Conservation (phyloP, 495 filamentous ascomycete species). For the Opeltia flavorubescens region DNA sequence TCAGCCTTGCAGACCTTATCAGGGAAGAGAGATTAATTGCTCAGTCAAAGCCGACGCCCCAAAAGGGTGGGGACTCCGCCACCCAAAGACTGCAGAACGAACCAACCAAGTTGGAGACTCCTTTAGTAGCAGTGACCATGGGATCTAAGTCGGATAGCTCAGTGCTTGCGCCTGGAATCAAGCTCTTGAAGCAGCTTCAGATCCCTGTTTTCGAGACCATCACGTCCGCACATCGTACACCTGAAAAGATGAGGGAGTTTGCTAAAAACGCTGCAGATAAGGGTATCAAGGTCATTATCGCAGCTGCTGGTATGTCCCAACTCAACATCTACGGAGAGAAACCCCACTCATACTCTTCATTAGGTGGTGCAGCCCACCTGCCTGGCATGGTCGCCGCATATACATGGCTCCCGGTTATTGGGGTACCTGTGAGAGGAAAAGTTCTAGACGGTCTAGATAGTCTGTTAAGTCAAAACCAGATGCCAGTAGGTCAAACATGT, state of each 20-base stretch:
- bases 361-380: slow-evolving; percentile 81
- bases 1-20: slow-evolving; percentile 50
- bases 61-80: neutral
- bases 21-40: slow-evolving; percentile 39
- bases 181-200: slow-evolving; percentile 59
- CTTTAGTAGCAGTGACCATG: slow-evolving; percentile 77
- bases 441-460: slow-evolving; percentile 81
- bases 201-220: slow-evolving; percentile 69
- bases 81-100: neutral
- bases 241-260: slow-evolving; percentile 65
- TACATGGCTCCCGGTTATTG: slow-evolving; percentile 83
- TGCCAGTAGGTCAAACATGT: slow-evolving; percentile 50
- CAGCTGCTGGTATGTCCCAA: slow-evolving; percentile 54
- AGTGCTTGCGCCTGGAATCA: slow-evolving; percentile 59
- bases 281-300: slow-evolving; percentile 83
- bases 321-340: slow-evolving; percentile 60
- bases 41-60: slow-evolving; percentile 2
- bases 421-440: slow-evolving; percentile 79
- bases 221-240: slow-evolving; percentile 89
- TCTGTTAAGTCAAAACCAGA: slow-evolving; percentile 80
- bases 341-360: slow-evolving; percentile 63
- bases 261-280: slow-evolving; percentile 50
- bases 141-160: slow-evolving; percentile 89
- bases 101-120: slow-evolving; percentile 21
- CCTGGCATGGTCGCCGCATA: slow-evolving; percentile 85